Evolutionary conservation across 2,329 filamentous ascomycete species (phyloP).

Genomic region (Penicillium polonicum): DNA sequence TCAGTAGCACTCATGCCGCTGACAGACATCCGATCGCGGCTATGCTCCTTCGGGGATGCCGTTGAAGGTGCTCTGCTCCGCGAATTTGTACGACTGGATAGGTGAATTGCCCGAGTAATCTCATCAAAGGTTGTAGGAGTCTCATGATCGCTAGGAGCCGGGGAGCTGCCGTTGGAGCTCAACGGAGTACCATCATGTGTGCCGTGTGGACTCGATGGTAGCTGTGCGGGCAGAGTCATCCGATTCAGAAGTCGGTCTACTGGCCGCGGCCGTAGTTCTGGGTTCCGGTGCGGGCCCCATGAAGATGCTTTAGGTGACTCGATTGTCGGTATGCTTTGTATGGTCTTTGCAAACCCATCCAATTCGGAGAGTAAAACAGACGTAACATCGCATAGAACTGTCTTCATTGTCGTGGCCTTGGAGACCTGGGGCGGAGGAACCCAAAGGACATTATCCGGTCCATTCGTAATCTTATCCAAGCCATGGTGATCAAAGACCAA

Average conservation of each 20-base stretch:
- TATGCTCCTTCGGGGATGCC: slow-evolving; percentile 50
- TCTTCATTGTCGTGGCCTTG: slow-evolving; percentile 76
- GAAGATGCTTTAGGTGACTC: slow-evolving; percentile 65
- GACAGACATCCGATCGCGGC: slow-evolving; percentile 61
- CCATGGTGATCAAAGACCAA: slow-evolving; percentile 73
- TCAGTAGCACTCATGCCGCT: slow-evolving; percentile 76
- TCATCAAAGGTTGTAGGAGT: slow-evolving; percentile 57
- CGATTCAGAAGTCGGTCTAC: slow-evolving; percentile 63
- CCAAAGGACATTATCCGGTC: slow-evolving; percentile 64
- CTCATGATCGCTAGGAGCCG: slow-evolving; percentile 38
- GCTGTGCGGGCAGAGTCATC: slow-evolving; percentile 74
- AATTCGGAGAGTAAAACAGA: slow-evolving; percentile 72
- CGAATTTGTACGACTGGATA: slow-evolving; percentile 40
- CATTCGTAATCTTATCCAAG: slow-evolving; percentile 54
- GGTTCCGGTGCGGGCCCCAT: slow-evolving; percentile 52
- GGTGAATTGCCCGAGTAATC: slow-evolving; percentile 47
- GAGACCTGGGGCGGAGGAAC: slow-evolving; percentile 68
- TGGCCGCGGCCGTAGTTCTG: slow-evolving; percentile 43
- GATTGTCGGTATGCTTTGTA: slow-evolving; percentile 71
- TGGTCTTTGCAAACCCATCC: slow-evolving; percentile 69
- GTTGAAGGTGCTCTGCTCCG: slow-evolving; percentile 38
- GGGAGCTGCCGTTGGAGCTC: slow-evolving; percentile 37
- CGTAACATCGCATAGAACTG: slow-evolving; percentile 75
- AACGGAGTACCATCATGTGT: slow-evolving; percentile 37
- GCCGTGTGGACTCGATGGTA: slow-evolving; percentile 48